Evolutionary conservation across 2,329 filamentous ascomycete genomes (phyloP).

Genomic region (Cercospora beticola): DNA sequence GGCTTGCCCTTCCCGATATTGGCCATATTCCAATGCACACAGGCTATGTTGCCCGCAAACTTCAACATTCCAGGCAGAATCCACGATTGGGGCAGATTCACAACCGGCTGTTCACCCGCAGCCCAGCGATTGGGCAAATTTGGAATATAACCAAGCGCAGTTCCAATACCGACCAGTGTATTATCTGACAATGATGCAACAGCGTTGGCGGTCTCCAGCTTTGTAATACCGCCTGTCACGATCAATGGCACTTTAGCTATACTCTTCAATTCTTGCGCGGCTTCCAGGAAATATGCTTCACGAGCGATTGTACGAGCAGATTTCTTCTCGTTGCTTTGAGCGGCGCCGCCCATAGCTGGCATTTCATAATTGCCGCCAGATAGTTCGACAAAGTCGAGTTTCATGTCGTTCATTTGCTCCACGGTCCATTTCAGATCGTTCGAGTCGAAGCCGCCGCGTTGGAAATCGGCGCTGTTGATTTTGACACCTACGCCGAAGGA

Average conservation of each 20-base stretch:
- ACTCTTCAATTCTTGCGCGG: slow-evolving; percentile 13
- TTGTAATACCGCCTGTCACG: slow-evolving; percentile 22
- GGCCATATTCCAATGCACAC: slow-evolving; percentile 17
- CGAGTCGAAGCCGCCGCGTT: slow-evolving; percentile 17
- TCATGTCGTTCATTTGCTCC: slow-evolving; percentile 14
- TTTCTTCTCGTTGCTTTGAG: slow-evolving; percentile 4
- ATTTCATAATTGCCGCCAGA: slow-evolving; percentile 18
- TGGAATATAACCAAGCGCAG: slow-evolving; percentile 17
- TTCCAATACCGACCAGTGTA: slow-evolving; percentile 17
- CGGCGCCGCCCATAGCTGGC: slow-evolving; percentile 16
- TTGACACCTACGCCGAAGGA: slow-evolving; percentile 22
- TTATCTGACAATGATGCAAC: slow-evolving; percentile 11
- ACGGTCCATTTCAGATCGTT: slow-evolving; percentile 19
- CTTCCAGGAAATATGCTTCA: slow-evolving; percentile 22
- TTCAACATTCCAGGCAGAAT: slow-evolving; percentile 5
- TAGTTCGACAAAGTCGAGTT: slow-evolving; percentile 24
- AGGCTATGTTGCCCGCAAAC: slow-evolving; percentile 5
- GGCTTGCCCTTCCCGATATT: slow-evolving; percentile 3
- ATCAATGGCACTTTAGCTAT: slow-evolving; percentile 18
- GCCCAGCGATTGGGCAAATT: slow-evolving; percentile 21
- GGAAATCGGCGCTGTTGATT: slow-evolving; percentile 23
- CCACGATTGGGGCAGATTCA: slow-evolving; percentile 2
- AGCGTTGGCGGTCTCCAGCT: slow-evolving; percentile 11
- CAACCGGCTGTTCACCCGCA: slow-evolving; percentile 12
- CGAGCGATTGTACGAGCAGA: slow-evolving; percentile 14